Evolutionary conservation across 2,329 filamentous ascomycete genomes (phyloP), one percentile per base, ranked within the genome.

Genomic region (Aspergillus pseudoterreus): DNA sequence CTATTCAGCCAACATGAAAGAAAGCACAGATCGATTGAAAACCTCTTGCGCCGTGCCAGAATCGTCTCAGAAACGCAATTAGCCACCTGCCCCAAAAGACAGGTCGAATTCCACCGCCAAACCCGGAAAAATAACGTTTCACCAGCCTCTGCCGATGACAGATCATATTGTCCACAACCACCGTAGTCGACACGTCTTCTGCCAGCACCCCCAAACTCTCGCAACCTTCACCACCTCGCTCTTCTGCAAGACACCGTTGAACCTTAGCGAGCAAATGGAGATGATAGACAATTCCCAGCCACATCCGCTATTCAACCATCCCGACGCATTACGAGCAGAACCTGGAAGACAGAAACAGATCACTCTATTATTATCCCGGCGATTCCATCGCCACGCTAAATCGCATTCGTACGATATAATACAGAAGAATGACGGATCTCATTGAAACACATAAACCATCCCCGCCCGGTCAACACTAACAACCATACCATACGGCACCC

Each of bases 401-500:
- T 38, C 35, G 14, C 35, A 30, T 17, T 38, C 35, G 22, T 5
- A 22, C 22, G 22, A 38, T 38, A 38, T 15, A 8, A 17, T 38
- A 38, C 35, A 38, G 14, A 11, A 30, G 35, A 38, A 38, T 38
- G 14, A n/a, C 15, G 14, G 35, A 38, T 38, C 14, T 54, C 38
- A 61, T 39, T 82, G 81, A 68, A 84, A 95, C 48, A 96, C 85
- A 78, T 94, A 95, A 43, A 97, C 84, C 68, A 92, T 86, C 0
- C 94, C 94, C 36, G 86, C 88, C 61, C 92, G 80, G 76, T 99
- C 94, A 49, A 88, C 92, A 59, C 88, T 95, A 45, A 97, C 79
- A 32, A 92, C 87, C 90, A 97, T 96, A 4, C 87, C 88, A 70
- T 95, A 96, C 21, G 94, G 94, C 57, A 83, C 79, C 75, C 96